phyloP scores from a whole-genome alignment of 148 eudicot species.

The Chenopodium suecicum region DNA sequence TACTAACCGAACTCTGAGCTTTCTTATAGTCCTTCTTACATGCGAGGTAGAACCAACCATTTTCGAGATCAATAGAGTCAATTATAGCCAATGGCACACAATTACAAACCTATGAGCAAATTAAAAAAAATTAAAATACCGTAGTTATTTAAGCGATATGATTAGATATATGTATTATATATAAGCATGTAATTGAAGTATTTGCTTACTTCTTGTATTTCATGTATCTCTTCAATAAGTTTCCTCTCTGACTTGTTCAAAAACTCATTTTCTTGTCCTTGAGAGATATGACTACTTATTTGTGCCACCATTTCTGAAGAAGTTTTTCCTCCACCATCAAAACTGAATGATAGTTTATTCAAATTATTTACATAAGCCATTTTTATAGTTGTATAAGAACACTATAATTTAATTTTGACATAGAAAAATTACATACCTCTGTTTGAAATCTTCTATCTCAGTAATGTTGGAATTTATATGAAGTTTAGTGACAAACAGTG shows the following conservation, averaged over 20 bases:
- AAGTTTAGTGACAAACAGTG: neutral
- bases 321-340: neutral
- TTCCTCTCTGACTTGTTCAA: neutral
- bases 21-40: neutral
- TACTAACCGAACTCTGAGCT: neutral
- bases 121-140: neutral
- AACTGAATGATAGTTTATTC: neutral
- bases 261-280: neutral
- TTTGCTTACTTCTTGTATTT: neutral
- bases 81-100: neutral
- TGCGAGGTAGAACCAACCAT: neutral
- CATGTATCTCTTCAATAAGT: neutral
- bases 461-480: neutral
- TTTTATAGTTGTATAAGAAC: no score
- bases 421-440: neutral
- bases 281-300: neutral
- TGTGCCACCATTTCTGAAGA: neutral
- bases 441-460: neutral
- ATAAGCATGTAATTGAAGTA: neutral
- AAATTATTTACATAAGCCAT: no score
- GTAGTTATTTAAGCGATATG: neutral
- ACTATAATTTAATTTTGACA: no score
- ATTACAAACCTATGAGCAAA: neutral
- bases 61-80: neutral
- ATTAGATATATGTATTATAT: neutral